Percentiles rank a stretch among this genome's conserved stretches.
phyloP scores from a whole-genome alignment of 768 basidiomycete genomes.

The Chlorophyllum brunneum region DNA sequence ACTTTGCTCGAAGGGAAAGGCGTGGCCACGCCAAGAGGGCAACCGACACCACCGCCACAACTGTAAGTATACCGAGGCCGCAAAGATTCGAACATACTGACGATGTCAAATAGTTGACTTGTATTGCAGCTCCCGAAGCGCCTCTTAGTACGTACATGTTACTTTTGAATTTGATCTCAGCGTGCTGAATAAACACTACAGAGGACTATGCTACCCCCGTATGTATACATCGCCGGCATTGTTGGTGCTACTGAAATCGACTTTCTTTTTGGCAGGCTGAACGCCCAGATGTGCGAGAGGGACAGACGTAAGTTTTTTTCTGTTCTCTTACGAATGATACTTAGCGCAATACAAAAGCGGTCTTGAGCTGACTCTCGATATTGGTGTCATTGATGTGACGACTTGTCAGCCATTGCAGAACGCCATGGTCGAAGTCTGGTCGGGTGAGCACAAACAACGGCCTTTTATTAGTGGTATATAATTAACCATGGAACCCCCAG shows the following conservation, averaged over 20 bases:
- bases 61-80: neutral
- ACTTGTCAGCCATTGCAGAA: constrained; percentile 32
- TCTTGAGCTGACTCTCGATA: constrained; percentile 28
- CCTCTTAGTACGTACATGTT: neutral
- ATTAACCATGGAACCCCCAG: neutral
- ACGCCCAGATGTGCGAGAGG: constrained; percentile 2
- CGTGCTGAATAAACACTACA: neutral
- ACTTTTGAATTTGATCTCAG: neutral
- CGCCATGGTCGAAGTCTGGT: constrained; percentile 36
- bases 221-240: neutral
- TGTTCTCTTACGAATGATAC: too few species aligned
- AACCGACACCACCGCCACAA: neutral
- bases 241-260: neutral
- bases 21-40: constrained; percentile 5
- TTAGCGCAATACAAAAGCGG: constrained; percentile 22
- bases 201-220: constrained; percentile 4
- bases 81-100: neutral
- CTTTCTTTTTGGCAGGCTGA: neutral
- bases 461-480: neutral
- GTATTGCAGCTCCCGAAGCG: constrained; percentile 7
- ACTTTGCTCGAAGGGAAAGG: constrained; percentile 5
- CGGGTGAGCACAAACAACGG: constrained; percentile 1
- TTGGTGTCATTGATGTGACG: constrained; percentile 32
- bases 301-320: constrained; percentile 3
- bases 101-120: neutral